A percentile compares a stretch with the other conserved stretches of the same genome.
phyloP scores from a whole-genome alignment of 495 filamentous ascomycete species.

The Lentithecium fluviatile region DNA sequence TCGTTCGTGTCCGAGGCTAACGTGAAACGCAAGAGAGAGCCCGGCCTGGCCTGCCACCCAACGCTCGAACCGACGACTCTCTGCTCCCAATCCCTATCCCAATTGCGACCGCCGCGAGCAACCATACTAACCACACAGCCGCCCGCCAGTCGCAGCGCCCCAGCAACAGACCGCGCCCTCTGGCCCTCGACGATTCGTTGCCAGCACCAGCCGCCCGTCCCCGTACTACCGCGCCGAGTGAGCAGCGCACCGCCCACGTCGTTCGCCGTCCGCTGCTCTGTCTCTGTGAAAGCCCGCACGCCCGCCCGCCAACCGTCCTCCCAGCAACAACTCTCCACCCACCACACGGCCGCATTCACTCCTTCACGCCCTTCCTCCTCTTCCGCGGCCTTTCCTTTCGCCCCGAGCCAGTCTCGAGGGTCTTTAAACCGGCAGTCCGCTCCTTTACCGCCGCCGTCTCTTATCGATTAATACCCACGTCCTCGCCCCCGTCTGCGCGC shows the following conservation, averaged over 20 bases:
- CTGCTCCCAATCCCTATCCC: conserved; percentile 21
- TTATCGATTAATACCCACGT: conserved; percentile 11
- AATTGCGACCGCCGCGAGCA: conserved; percentile 2
- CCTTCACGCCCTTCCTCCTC: background rate
- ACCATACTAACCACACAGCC: conserved; percentile 9
- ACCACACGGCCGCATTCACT: conserved; percentile 23
- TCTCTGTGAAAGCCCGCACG: too few species aligned
- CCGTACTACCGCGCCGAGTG: background rate
- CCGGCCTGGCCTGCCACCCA: conserved; percentile 6
- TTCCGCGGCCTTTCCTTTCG: conserved; percentile 4
- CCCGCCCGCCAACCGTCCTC: too few species aligned
- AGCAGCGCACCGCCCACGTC: background rate
- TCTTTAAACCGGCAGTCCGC: conserved; percentile 22
- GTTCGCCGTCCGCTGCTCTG: conserved; percentile 7
- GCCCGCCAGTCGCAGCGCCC: conserved; percentile 30
- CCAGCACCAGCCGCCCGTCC: conserved; percentile 3
- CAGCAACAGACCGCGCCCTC: background rate
- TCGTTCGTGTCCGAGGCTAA: conserved; percentile 11
- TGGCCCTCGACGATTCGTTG: conserved; percentile 21
- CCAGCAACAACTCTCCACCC: conserved; percentile 18
- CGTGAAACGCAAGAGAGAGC: conserved; percentile 26
- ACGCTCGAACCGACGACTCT: background rate
- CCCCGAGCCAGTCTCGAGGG: conserved; percentile 22
- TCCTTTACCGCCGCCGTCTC: conserved; percentile 12
- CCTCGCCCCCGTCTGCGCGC: background rate